Base-by-base conservation (phyloP, 331 rosid species). In the Phaseolus coccineus region DNA sequence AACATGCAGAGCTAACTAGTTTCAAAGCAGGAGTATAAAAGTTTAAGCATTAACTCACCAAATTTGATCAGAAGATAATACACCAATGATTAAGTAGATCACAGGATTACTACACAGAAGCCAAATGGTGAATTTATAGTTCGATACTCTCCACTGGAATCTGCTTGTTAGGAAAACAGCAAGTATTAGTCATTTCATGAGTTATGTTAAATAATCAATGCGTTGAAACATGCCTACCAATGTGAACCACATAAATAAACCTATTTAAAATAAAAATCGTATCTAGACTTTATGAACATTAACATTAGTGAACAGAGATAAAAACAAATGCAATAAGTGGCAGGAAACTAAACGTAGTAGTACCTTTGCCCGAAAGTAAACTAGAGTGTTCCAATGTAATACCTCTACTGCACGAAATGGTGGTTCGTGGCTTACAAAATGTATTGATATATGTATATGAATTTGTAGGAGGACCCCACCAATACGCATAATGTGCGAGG, bases 391-490 rank as follows among this genome's bases (percentile, higher is more conserved):
- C 48, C 51, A 73, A 24, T 58, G 77, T 2, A 19, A 78, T 40
- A 28, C 30, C 69, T 69, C 37, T 69, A 79, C 14, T 42, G 35
- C 48, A 59, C 19, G 70, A 82, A 39, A 6, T 53, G 74, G 74
- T 48, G n/a, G 30, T 73, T 48, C 30, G 51, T 69, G 76, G 28
- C 74, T 70, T 24, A 55, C 50, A 16, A 31, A 52, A 40, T 52
- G 55, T 44, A 64, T 81, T 70, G 75, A 73, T 81, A 76, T n/a
- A 37, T 53, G 56, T 7, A 35, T 7, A 66, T 16, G 71, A 50
- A 69, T 44, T 33, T 73, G 75, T 10, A 48, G 44, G 58, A 44
- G 81, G 82, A 37, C n/a, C 84, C 84, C 86, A 57, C 87, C 84
- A 83, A 84, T 48, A 33, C 6, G 35, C 51, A 10, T 27, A 71